These are phyloP conservation scores for Endogone sp. DNA, from an alignment of 192 early-diverging fungal genomes.

Conservation along the genomic window DNA sequence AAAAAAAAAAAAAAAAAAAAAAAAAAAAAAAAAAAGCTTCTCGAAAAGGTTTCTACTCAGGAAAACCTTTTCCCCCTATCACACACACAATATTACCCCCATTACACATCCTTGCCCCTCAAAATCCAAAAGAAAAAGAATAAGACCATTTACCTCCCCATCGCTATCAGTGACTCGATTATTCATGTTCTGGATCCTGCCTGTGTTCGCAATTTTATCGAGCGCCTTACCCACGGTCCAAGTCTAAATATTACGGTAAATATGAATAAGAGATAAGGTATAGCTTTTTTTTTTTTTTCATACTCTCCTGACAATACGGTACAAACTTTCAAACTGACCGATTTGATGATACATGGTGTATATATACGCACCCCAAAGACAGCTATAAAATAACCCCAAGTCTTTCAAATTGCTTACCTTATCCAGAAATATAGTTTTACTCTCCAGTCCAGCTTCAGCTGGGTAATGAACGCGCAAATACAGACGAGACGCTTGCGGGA, in stretches of 20 bases:
- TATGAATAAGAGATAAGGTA: not conserved
- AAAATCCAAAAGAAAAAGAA: too few relatives aligned
- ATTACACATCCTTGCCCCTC: too few relatives aligned
- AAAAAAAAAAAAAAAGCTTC: not conserved
- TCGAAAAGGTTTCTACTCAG: too few relatives aligned
- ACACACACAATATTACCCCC: too few relatives aligned
- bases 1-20: not conserved
- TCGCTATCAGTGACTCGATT: not conserved
- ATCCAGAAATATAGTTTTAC: not conserved
- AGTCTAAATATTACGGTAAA: not conserved
- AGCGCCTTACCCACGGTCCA: not conserved
- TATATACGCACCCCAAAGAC: not conserved
- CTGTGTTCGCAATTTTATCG: conserved; percentile 1
- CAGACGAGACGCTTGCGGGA: not conserved
- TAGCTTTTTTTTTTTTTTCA: too few relatives aligned
- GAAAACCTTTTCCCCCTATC: too few relatives aligned
- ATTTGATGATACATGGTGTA: too few relatives aligned
- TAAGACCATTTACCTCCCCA: not conserved
- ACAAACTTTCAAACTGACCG: too few relatives aligned
- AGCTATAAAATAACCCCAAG: not conserved
- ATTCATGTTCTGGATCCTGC: not conserved
- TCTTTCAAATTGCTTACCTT: too few relatives aligned
- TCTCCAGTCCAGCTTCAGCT: not conserved
- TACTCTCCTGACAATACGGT: too few relatives aligned
- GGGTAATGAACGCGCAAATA: not conserved